A percentile compares a stretch with the other conserved stretches of the same genome.
These are phyloP conservation scores for Hymenoscyphus repandus DNA, from an alignment of 2,329 filamentous ascomycete species.

Conservation along the genomic window DNA sequence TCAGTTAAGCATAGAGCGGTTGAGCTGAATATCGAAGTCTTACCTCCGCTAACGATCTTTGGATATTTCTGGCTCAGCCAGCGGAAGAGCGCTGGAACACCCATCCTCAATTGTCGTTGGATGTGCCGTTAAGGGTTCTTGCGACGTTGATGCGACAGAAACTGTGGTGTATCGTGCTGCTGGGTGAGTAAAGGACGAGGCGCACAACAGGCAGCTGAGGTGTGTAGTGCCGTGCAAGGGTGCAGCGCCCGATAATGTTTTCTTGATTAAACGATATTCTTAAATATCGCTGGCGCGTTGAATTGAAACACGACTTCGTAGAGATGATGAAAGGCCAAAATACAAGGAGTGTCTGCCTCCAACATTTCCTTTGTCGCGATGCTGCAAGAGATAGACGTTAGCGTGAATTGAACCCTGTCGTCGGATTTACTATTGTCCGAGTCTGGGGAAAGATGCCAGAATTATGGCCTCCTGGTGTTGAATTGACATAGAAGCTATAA, in stretches of 20 bases:
- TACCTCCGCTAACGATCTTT: conserved; percentile 64
- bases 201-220: no score
- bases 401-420: background rate
- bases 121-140: background rate
- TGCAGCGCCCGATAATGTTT: no score
- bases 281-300: no score
- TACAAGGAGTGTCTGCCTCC: background rate
- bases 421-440: background rate
- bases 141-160: background rate
- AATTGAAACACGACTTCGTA: background rate
- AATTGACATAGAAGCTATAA: background rate
- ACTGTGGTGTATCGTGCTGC: background rate
- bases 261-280: no score
- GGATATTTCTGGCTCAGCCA: conserved; percentile 98
- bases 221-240: no score
- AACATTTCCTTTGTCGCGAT: background rate
- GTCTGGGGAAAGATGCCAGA: conserved; percentile 2
- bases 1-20: conserved; percentile 63
- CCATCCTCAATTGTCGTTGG: conserved; percentile 19
- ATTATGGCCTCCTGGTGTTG: background rate
- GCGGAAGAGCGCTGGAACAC: conserved; percentile 49
- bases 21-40: background rate
- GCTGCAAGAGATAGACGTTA: background rate
- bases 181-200: background rate
- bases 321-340: no score